Evolutionary conservation across 805 yeast genomes (phyloP), one percentile per base, ranked within the genome.

Genomic region (Candida sithepensis): DNA sequence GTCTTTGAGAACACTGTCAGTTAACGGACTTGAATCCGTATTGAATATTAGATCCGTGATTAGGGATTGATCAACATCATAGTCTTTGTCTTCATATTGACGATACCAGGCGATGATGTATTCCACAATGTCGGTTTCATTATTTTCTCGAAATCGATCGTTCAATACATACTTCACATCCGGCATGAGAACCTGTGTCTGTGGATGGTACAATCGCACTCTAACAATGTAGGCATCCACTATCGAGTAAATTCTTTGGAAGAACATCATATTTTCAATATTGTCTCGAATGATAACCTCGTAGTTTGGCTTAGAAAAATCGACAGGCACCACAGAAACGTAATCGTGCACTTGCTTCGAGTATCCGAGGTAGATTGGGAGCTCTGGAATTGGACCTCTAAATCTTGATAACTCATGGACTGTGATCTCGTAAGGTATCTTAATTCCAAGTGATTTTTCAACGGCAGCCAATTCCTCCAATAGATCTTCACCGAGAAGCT

Each of bases 331-430:
- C 3, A 50, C 26, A 16, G 23, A 21, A 10, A 21, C 19, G 13
- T 12, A 14, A 3, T 47, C 39, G 20, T 40, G 37, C 2, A 20
- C 22, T 6, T n/a, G 12, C 3, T 40, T 39, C 21, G 23, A 28
- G 39, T 42, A 46, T 2, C 61, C 61, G 2, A 56, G 20, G 33
- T 50, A 57, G 3, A 57, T 44, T 2, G 61, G 61, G 10, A 57
- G 38, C 10, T 51, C 30, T 8, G 61, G 61, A 1, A 57, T 33
- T 2, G 56, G 49, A 0, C 40, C 43, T 19, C 21, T 23, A 19
- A 19, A 41, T n/a, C 28, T 36, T 14, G 37, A 28, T 7, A 32
- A 37, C 18, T 20, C 23, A 9, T 19, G n/a, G 2, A 38, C 5
- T 3, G 41, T 9, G 21, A 51, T 45, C 23, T 50, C 57, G 19